Conservation (phyloP, 805 yeast genomes). For the Phaffomyces thermotolerans region DNA sequence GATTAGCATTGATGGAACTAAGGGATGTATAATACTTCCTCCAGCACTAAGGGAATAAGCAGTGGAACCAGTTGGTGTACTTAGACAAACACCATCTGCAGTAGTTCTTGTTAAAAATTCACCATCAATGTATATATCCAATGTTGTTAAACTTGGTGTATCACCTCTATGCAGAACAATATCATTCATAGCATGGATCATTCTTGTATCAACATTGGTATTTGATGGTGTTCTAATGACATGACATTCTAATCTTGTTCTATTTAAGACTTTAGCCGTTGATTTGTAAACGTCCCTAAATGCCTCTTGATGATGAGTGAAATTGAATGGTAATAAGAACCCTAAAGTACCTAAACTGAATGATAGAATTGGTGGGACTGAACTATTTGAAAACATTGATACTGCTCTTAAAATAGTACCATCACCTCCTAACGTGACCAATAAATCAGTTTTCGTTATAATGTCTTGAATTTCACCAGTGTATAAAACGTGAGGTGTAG, state of each 20-base stretch:
- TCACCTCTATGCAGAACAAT: constrained; percentile 83
- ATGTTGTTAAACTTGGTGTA: constrained; percentile 73
- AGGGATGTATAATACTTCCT: constrained; percentile 88
- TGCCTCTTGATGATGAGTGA: constrained; percentile 48
- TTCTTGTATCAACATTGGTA: constrained; percentile 14
- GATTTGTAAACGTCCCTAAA: constrained; percentile 62
- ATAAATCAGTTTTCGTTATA: constrained; percentile 60
- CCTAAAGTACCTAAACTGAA: constrained; percentile 91
- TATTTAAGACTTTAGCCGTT: constrained; percentile 62
- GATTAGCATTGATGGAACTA: constrained; percentile 71
- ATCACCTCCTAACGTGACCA: constrained; percentile 93
- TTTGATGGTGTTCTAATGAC: constrained; percentile 29
- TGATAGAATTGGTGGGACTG: constrained; percentile 83
- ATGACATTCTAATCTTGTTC: constrained; percentile 76
- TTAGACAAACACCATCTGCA: constrained; percentile 80
- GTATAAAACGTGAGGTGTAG: constrained; percentile 37
- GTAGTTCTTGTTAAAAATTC: constrained; percentile 82
- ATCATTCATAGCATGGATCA: constrained; percentile 87
- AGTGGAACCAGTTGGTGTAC: constrained; percentile 94
- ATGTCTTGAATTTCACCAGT: constrained; percentile 57
- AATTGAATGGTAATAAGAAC: constrained; percentile 81
- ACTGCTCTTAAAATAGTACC: constrained; percentile 88
- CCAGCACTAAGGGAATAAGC: constrained; percentile 88
- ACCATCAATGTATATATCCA: constrained; percentile 82
- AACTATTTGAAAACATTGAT: constrained; percentile 59